A percentile compares a stretch with the other conserved stretches of the same genome.
Conservation (phyloP, 2,329 filamentous ascomycete species). For the Bipolaris oryzae region DNA sequence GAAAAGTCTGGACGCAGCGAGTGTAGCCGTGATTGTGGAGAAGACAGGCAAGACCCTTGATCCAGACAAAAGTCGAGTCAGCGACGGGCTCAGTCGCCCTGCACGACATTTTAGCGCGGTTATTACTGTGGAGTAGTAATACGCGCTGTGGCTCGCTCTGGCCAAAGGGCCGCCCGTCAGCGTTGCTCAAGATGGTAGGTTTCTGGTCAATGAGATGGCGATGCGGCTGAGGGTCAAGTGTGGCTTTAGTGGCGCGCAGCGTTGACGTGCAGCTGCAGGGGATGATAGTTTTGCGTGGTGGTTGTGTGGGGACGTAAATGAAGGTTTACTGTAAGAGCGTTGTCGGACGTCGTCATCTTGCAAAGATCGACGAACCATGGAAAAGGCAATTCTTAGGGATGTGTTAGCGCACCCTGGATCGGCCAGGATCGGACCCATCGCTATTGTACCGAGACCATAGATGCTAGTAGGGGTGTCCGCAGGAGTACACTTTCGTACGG, state of each 20-base stretch:
- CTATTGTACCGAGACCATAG: slow-evolving; percentile 9
- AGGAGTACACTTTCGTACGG: slow-evolving; percentile 6
- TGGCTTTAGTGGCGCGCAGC: not conserved
- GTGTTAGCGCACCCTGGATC: slow-evolving; percentile 7
- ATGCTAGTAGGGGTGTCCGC: slow-evolving; percentile 10
- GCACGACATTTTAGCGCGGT: slow-evolving; percentile 34
- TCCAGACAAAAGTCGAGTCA: slow-evolving; percentile 13
- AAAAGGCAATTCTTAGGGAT: slow-evolving; percentile 10
- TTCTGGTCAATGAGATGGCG: slow-evolving; percentile 9
- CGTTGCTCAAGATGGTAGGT: slow-evolving; percentile 13
- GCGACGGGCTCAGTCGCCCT: slow-evolving; percentile 24
- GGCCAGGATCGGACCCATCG: slow-evolving; percentile 10
- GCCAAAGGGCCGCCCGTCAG: slow-evolving; percentile 21
- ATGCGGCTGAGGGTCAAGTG: slow-evolving; percentile 2
- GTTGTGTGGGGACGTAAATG: not conserved
- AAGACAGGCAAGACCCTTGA: slow-evolving; percentile 28
- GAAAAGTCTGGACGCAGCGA: slow-evolving; percentile 21
- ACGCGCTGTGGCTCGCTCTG: slow-evolving; percentile 23
- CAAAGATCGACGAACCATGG: slow-evolving; percentile 13
- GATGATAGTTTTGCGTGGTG: not conserved
- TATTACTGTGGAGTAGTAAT: slow-evolving; percentile 23
- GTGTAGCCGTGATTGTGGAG: slow-evolving; percentile 22
- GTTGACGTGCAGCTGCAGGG: slow-evolving; percentile 14
- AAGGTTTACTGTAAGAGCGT: not conserved
- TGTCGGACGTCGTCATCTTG: slow-evolving; percentile 9